Evolutionary conservation across 306 rosid species (phyloP).

Genomic region (Cucurbita argyrosperma): DNA sequence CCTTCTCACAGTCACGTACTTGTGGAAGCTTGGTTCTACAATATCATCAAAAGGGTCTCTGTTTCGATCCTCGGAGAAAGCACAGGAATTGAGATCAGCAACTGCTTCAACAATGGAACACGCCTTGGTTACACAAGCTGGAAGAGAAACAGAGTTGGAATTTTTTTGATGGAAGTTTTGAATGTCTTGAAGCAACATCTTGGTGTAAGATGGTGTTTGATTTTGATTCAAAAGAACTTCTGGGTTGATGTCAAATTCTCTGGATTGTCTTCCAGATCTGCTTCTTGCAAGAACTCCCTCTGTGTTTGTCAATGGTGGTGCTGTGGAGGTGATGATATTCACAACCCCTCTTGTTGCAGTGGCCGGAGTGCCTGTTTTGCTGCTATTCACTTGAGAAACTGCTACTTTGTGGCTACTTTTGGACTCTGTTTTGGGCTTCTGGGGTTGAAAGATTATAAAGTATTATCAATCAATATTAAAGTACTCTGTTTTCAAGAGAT

Average conservation of each 20-base stretch:
- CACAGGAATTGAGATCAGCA: constrained; percentile 67
- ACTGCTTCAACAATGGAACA: constrained; percentile 91
- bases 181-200: constrained; percentile 69
- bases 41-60: constrained; percentile 67
- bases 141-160: constrained; percentile 43
- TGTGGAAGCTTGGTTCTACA: constrained; percentile 70
- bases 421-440: constrained; percentile 42
- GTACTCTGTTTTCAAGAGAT: not conserved
- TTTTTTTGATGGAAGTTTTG: constrained; percentile 88
- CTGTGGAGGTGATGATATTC: constrained; percentile 13
- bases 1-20: constrained; percentile 57
- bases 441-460: constrained; percentile 3
- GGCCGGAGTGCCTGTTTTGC: constrained; percentile 17
- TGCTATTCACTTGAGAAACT: constrained; percentile 12
- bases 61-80: constrained; percentile 35
- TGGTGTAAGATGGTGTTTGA: constrained; percentile 56
- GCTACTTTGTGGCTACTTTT: constrained; percentile 16
- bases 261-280: constrained; percentile 60
- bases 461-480: not conserved
- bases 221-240: constrained; percentile 24
- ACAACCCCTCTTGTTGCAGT: constrained; percentile 22
- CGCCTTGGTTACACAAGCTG: constrained; percentile 75
- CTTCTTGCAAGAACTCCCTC: constrained; percentile 36
- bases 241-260: constrained; percentile 58
- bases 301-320: constrained; percentile 15